Percentiles rank a stretch among this genome's conserved stretches.
Evolutionary conservation across 2,329 filamentous ascomycete genomes (phyloP).

Genomic region (Coniochaeta ligniaria): DNA sequence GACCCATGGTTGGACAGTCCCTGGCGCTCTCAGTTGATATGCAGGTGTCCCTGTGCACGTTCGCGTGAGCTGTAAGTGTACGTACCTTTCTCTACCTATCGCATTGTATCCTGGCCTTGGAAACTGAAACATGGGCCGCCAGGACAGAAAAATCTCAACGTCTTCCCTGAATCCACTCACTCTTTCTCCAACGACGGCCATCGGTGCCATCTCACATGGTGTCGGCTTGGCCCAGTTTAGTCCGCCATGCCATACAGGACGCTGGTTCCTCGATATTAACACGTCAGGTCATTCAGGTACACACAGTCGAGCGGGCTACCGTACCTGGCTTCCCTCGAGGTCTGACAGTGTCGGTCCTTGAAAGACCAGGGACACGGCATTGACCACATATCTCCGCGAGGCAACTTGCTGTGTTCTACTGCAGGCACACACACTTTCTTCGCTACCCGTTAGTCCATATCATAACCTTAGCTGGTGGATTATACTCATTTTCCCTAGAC

Average conservation of each 20-base stretch:
- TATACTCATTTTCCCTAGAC: slow-evolving; percentile 6
- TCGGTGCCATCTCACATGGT: background rate
- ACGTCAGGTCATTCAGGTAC: slow-evolving; percentile 17
- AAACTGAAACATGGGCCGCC: slow-evolving; percentile 15
- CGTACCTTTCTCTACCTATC: slow-evolving; percentile 6
- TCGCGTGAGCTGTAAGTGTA: slow-evolving; percentile 11
- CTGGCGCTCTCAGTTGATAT: slow-evolving; percentile 1
- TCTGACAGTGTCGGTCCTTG: slow-evolving; percentile 8
- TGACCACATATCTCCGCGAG: slow-evolving; percentile 2
- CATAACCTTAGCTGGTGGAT: background rate
- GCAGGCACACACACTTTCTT: background rate
- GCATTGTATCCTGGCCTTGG: slow-evolving; percentile 14
- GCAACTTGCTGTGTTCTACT: background rate
- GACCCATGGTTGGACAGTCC: background rate
- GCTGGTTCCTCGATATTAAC: slow-evolving; percentile 14
- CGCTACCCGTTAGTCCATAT: background rate
- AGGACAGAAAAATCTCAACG: background rate
- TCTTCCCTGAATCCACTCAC: background rate
- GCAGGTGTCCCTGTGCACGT: slow-evolving; percentile 6
- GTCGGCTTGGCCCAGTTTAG: background rate
- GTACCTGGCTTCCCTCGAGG: slow-evolving; percentile 15
- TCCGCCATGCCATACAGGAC: slow-evolving; percentile 3
- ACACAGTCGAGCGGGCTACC: slow-evolving; percentile 8
- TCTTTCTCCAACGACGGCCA: background rate
- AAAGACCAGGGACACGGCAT: slow-evolving; percentile 11